Percentiles rank a stretch among this genome's conserved stretches.
These are phyloP conservation scores for Aspergillus asperescens DNA, from an alignment of 495 filamentous ascomycete genomes.

Conservation along the genomic window DNA sequence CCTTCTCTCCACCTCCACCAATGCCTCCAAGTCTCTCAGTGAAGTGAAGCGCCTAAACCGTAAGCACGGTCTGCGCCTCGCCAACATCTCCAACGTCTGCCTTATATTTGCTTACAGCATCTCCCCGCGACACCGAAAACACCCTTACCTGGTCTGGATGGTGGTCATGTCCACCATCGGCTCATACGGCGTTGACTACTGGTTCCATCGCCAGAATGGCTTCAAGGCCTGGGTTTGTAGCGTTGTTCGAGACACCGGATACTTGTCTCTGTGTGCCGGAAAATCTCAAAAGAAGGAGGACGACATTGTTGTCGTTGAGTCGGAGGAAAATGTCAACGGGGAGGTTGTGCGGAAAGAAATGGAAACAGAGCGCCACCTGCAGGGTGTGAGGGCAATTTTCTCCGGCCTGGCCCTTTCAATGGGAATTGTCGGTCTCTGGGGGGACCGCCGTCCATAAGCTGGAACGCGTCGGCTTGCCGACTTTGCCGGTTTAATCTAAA, in stretches of 20 bases:
- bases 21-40: constrained; percentile 59
- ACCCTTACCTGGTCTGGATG: constrained; percentile 85
- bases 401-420: constrained; percentile 65
- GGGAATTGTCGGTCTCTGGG: constrained; percentile 82
- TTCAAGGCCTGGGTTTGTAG: constrained; percentile 28
- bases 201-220: constrained; percentile 37
- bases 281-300: constrained; percentile 58
- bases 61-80: constrained; percentile 55
- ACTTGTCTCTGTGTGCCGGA: constrained; percentile 15
- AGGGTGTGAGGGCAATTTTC: constrained; percentile 55
- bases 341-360: constrained; percentile 72
- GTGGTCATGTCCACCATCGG: constrained; percentile 49
- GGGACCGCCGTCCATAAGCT: constrained; percentile 51
- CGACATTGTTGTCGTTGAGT: constrained; percentile 52
- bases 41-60: constrained; percentile 56
- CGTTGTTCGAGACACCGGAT: constrained; percentile 27
- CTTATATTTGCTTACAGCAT: constrained; percentile 68
- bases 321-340: constrained; percentile 63
- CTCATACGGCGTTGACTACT: constrained; percentile 53
- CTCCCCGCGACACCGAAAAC: constrained; percentile 62
- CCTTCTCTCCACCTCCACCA: constrained; percentile 64
- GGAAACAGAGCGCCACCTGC: constrained; percentile 56
- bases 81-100: constrained; percentile 54
- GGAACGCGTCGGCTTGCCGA: background rate
- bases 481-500: background rate